Evolutionary conservation across 106 monocot genomes (phyloP).

Genomic region (Narthecium ossifragum): DNA sequence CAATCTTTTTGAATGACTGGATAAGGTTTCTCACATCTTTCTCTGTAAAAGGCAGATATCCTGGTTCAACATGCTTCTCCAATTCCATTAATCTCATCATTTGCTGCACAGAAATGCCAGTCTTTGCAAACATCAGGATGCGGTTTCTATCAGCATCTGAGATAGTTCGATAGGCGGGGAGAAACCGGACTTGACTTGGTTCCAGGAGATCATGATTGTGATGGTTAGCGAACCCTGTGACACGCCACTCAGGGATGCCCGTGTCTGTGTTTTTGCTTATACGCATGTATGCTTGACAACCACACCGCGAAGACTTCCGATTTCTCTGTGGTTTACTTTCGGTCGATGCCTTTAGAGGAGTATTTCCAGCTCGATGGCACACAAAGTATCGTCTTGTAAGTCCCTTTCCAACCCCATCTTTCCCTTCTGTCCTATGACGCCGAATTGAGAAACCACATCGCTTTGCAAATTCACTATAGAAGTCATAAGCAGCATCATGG

Average conservation of each 20-base stretch:
- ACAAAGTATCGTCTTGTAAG: slow-evolving; percentile 78
- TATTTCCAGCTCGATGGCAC: slow-evolving; percentile 83
- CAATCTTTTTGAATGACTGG: slow-evolving; percentile 58
- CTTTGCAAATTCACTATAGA: slow-evolving; percentile 74
- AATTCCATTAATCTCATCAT: slow-evolving; percentile 87
- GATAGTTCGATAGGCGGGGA: slow-evolving; percentile 73
- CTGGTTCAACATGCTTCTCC: slow-evolving; percentile 68
- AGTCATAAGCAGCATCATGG: slow-evolving; percentile 84
- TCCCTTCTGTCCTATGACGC: slow-evolving; percentile 76
- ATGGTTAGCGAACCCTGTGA: slow-evolving; percentile 70
- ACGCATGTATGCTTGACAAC: slow-evolving; percentile 78
- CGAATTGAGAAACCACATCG: slow-evolving; percentile 79
- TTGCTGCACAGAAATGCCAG: slow-evolving; percentile 84
- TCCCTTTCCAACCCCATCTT: slow-evolving; percentile 76
- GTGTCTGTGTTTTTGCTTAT: slow-evolving; percentile 47
- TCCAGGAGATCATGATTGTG: slow-evolving; percentile 87
- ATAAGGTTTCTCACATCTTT: slow-evolving; percentile 92
- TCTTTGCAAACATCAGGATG: slow-evolving; percentile 75
- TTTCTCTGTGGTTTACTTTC: slow-evolving; percentile 71
- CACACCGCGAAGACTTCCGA: slow-evolving; percentile 78
- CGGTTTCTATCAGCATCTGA: slow-evolving; percentile 63
- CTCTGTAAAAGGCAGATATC: slow-evolving; percentile 74
- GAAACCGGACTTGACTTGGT: slow-evolving; percentile 72
- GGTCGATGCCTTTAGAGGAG: slow-evolving; percentile 46
- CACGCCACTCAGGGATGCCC: slow-evolving; percentile 59